Base-by-base conservation (phyloP, 257 asterid genomes). In the Solanum tacnaense region DNA sequence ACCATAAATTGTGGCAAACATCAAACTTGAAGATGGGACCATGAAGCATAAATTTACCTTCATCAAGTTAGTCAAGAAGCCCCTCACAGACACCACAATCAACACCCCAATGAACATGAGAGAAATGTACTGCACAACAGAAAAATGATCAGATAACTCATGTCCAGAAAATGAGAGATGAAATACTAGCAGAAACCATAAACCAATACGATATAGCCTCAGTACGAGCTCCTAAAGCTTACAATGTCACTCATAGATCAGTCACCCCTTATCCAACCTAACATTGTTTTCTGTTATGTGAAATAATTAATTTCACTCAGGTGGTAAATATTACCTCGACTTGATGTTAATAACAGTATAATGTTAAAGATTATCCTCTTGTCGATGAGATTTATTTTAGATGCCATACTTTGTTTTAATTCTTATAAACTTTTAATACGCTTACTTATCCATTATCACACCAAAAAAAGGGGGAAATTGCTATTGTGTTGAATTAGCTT, bases 41-140 rank as follows among this genome's bases (percentile, higher is more conserved):
- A 81, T 56, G 71, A 78, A 39, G 36, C 23, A 87, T 71, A 82
- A 83, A 79, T 36, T 83, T 92, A 94, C 99, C 97, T 96, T 95
- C 99, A 95, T 96, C 94, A 96, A 89, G 89, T 96, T 96, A 39
- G 95, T 85, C 87, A 96, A 84, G 94, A 96, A 96, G 88, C 99
- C 99, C 76, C 99, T 94, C 29, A 96, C 98, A 31, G 99, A 96
- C 86, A 96, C 91, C 85, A 94, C 98, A 68, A 96, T 94, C 93
- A 96, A 92, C 96, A 96, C 91, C 91, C 99, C 99, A 3, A 96
- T 95, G 94, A 96, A 96, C 91, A 96, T 74, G 86, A 96, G 96
- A 65, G 99, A 96, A 84, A 96, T 92, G 86, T 96, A 96, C 99
- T 96, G 96, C 94, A 92, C 73, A 87, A 88, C 34, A 34, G 81